phyloP scores from a whole-genome alignment of 768 basidiomycete species.

The Cystobasidium tubakii region DNA sequence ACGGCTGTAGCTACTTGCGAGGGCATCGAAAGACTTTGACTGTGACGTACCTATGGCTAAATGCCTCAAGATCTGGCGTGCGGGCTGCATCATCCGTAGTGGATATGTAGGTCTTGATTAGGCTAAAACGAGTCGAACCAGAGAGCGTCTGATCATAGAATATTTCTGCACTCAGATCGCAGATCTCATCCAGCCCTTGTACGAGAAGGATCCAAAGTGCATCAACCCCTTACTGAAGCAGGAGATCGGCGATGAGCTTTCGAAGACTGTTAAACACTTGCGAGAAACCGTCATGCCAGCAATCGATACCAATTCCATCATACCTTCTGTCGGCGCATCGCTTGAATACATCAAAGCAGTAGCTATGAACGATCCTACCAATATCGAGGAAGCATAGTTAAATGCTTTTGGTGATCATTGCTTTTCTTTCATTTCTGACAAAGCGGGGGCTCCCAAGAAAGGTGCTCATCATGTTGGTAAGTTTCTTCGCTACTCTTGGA shows the following conservation, averaged over 20 bases:
- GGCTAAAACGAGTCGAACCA: slow-evolving; percentile 43
- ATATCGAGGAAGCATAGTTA: slow-evolving; percentile 32
- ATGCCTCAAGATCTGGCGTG: slow-evolving; percentile 48
- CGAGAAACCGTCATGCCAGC: slow-evolving; percentile 46
- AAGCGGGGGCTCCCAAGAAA: background rate
- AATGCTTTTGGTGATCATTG: slow-evolving; percentile 11
- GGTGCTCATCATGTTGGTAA: slow-evolving; percentile 15
- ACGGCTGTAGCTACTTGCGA: slow-evolving; percentile 45
- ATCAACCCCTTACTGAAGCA: slow-evolving; percentile 45
- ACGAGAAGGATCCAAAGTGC: slow-evolving; percentile 35
- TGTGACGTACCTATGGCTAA: slow-evolving; percentile 46
- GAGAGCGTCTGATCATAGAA: background rate
- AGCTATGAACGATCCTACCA: slow-evolving; percentile 14
- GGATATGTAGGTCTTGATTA: background rate
- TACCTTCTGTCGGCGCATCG: slow-evolving; percentile 46
- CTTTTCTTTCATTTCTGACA: background rate
- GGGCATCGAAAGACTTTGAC: slow-evolving; percentile 46
- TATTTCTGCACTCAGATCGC: slow-evolving; percentile 43
- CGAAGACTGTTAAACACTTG: slow-evolving; percentile 45
- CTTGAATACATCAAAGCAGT: slow-evolving; percentile 47
- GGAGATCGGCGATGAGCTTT: slow-evolving; percentile 46
- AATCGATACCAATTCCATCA: slow-evolving; percentile 47
- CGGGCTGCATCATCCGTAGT: slow-evolving; percentile 40
- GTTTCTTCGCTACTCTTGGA: background rate
- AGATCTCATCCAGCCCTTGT: slow-evolving; percentile 46